These are phyloP conservation scores for Scutellaria baicalensis DNA, from an alignment of 257 asterid genomes.

Conservation along the genomic window DNA sequence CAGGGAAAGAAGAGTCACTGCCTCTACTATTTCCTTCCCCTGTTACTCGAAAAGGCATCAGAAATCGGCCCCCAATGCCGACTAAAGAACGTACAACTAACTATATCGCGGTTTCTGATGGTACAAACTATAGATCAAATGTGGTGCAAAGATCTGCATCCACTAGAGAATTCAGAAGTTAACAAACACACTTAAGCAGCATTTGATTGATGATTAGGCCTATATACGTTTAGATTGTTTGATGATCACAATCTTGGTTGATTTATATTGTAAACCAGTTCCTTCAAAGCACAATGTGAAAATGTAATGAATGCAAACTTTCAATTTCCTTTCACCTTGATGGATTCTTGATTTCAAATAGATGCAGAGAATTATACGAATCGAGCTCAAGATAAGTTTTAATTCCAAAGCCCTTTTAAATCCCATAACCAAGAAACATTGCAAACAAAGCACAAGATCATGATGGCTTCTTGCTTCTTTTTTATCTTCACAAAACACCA, in stretches of 20 bases:
- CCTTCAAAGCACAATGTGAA: no score
- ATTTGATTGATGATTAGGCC: constrained; percentile 27
- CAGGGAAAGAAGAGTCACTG: constrained; percentile 13
- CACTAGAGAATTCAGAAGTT: constrained; percentile 36
- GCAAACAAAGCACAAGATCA: not conserved
- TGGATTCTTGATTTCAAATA: not conserved
- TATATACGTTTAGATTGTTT: not conserved
- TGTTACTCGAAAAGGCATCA: constrained; percentile 15
- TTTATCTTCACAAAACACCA: no score
- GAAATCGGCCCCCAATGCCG: constrained; percentile 43
- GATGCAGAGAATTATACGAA: not conserved
- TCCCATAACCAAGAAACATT: not conserved
- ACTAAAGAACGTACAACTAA: constrained; percentile 15
- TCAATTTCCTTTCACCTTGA: no score
- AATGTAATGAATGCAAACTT: no score
- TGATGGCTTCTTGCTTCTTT: not conserved
- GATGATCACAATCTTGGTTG: no score
- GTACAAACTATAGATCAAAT: constrained; percentile 21
- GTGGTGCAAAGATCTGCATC: constrained; percentile 51
- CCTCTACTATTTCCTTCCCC: constrained; percentile 21
- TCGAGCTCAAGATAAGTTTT: not conserved
- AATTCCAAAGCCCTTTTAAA: not conserved
- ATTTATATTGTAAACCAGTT: no score
- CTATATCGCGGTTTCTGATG: constrained; percentile 13
- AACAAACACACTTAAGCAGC: constrained; percentile 27